Evolutionary conservation across 441 rosid species (phyloP).

Genomic region (Pelargonium citronellum): DNA sequence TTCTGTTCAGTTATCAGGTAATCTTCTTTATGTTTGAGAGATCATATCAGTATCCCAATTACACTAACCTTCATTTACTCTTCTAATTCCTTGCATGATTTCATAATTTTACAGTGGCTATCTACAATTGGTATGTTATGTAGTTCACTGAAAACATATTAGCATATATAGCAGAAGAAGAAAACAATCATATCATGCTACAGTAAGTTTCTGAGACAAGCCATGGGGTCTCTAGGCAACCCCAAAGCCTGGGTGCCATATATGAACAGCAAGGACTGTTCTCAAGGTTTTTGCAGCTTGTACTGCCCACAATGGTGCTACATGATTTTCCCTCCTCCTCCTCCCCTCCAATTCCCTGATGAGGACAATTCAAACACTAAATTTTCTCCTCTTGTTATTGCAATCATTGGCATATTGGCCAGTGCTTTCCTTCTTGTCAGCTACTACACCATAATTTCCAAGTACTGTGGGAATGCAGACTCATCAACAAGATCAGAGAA

Average conservation of each 20-base stretch:
- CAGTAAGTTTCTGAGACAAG: neutral
- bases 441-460: constrained; percentile 14
- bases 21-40: neutral
- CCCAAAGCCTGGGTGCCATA: constrained; percentile 49
- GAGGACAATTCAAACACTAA: neutral
- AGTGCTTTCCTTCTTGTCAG: constrained; percentile 22
- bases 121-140: neutral
- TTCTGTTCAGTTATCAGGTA: neutral
- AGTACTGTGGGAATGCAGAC: constrained; percentile 8
- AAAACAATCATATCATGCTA: neutral
- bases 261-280: constrained; percentile 29
- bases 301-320: constrained; percentile 27
- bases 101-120: neutral
- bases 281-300: constrained; percentile 17
- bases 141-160: constrained; percentile 3
- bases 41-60: neutral
- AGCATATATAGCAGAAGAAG: neutral
- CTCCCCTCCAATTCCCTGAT: neutral
- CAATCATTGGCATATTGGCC: constrained; percentile 17
- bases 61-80: constrained; percentile 12
- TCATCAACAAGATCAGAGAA: neutral
- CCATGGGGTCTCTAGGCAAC: constrained; percentile 46
- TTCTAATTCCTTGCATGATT: neutral
- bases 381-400: constrained; percentile 25
- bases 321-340: constrained; percentile 21